phyloP scores from a whole-genome alignment of 2,329 filamentous ascomycete species.

The Trichothecium roseum region DNA sequence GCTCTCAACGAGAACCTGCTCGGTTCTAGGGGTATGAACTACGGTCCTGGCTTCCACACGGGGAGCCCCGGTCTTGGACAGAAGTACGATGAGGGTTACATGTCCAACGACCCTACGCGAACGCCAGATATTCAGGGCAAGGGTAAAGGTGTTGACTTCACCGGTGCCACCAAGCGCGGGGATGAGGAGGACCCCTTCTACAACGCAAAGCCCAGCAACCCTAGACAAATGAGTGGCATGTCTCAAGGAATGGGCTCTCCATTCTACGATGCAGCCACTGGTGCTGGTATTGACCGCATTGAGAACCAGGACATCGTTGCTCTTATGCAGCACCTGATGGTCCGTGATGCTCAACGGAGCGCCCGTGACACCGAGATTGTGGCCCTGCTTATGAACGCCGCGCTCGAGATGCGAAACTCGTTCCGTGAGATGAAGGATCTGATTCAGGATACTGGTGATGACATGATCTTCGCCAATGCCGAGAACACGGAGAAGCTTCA shows the following conservation, averaged over 20 bases:
- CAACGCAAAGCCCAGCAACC: conserved; percentile 34
- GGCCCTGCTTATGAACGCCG: conserved; percentile 84
- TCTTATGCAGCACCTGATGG: conserved; percentile 91
- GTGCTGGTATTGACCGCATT: conserved; percentile 79
- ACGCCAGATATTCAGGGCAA: conserved; percentile 42
- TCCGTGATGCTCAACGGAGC: conserved; percentile 91
- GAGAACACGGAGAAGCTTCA: conserved; percentile 81
- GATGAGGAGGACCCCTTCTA: conserved; percentile 57
- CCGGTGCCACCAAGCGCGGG: conserved; percentile 38
- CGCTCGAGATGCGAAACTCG: conserved; percentile 92
- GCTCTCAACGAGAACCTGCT: conserved; percentile 41
- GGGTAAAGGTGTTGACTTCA: conserved; percentile 44
- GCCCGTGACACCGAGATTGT: conserved; percentile 94
- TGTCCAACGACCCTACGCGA: conserved; percentile 56
- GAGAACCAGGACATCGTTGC: conserved; percentile 95
- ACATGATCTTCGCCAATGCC: conserved; percentile 77
- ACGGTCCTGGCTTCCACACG: conserved; percentile 36
- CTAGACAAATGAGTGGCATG: conserved; percentile 70
- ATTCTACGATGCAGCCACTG: conserved; percentile 81
- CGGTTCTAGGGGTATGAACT: conserved; percentile 26
- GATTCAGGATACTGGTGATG: conserved; percentile 74
- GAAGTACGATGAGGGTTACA: conserved; percentile 80
- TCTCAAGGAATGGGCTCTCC: conserved; percentile 87
- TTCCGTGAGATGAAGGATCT: conserved; percentile 93
- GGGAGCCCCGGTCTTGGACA: conserved; percentile 47